phyloP scores from a whole-genome alignment of 2,329 filamentous ascomycete species.

The Xylaria sp. region DNA sequence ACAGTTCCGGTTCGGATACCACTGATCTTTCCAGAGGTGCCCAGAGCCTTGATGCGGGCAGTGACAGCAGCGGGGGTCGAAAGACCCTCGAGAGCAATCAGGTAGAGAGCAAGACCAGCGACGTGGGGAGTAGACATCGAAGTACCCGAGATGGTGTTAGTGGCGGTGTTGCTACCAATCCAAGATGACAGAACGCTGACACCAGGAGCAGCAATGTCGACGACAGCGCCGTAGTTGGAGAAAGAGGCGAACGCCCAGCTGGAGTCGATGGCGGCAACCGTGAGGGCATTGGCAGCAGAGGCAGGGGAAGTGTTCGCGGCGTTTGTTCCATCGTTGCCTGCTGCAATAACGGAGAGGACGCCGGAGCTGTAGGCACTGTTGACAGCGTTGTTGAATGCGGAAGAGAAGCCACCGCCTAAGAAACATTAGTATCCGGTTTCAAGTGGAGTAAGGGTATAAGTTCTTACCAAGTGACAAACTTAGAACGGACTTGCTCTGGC shows the following conservation, averaged over 20 bases:
- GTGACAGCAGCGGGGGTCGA: conserved; percentile 51
- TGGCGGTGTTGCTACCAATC: conserved; percentile 54
- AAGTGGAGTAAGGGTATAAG: not conserved
- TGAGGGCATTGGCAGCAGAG: conserved; percentile 60
- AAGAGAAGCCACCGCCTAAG: conserved; percentile 54
- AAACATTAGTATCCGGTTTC: conserved; percentile 3
- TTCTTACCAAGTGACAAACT: conserved; percentile 62
- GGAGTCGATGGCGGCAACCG: conserved; percentile 60
- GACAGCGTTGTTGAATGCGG: conserved; percentile 62
- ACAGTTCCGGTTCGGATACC: conserved; percentile 41
- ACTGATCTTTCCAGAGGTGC: conserved; percentile 39
- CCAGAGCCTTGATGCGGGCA: conserved; percentile 46
- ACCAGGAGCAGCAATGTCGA: conserved; percentile 59
- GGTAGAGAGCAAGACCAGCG: conserved; percentile 68
- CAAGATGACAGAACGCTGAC: conserved; percentile 55
- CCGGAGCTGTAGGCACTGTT: conserved; percentile 57
- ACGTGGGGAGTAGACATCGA: conserved; percentile 72
- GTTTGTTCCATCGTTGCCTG: conserved; percentile 61
- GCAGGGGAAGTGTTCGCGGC: conserved; percentile 59
- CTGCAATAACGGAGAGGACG: conserved; percentile 65
- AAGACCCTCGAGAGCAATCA: conserved; percentile 58
- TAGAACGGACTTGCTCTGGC: conserved; percentile 58
- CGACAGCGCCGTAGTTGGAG: conserved; percentile 60
- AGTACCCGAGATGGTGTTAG: conserved; percentile 63
- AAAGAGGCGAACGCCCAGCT: conserved; percentile 55